These are phyloP conservation scores for Ichthyophthirius multifiliis DNA, from an alignment of 169 alveolate genomes.

Conservation along the genomic window DNA sequence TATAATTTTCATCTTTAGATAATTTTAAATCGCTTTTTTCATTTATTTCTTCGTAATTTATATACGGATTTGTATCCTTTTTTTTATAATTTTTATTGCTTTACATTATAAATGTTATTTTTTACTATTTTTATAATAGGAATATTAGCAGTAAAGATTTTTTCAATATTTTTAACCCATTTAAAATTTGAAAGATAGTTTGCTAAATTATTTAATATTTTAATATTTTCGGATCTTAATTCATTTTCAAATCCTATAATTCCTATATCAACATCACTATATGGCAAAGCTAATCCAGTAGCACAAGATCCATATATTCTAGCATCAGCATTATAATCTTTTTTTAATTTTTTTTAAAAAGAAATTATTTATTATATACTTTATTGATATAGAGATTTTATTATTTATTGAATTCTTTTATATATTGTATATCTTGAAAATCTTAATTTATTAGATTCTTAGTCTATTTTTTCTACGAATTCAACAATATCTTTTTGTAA, in stretches of 20 bases:
- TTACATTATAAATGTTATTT: not conserved
- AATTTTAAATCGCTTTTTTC: no score
- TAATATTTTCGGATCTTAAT: not conserved
- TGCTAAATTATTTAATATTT: not conserved
- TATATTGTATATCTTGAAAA: not conserved
- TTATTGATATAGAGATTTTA: not conserved
- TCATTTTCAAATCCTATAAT: not conserved
- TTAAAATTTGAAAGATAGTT: not conserved
- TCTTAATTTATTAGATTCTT: not conserved
- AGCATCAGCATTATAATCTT: not conserved
- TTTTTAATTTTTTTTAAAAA: not conserved
- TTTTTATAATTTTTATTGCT: not conserved
- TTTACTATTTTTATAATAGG: constrained; percentile 12
- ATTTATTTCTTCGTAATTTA: not conserved
- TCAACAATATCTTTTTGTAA: not conserved
- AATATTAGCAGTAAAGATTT: not conserved
- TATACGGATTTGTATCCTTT: not conserved
- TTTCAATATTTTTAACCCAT: constrained; percentile 7
- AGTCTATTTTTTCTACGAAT: not conserved
- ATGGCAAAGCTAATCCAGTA: constrained; percentile 40
- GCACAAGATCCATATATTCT: constrained; percentile 47
- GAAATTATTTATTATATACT: not conserved
- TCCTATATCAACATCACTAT: constrained; percentile 44
- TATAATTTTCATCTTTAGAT: no score
- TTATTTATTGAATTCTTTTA: not conserved